Base-by-base conservation (phyloP, 768 basidiomycete genomes). In the Phallus indusiatus region DNA sequence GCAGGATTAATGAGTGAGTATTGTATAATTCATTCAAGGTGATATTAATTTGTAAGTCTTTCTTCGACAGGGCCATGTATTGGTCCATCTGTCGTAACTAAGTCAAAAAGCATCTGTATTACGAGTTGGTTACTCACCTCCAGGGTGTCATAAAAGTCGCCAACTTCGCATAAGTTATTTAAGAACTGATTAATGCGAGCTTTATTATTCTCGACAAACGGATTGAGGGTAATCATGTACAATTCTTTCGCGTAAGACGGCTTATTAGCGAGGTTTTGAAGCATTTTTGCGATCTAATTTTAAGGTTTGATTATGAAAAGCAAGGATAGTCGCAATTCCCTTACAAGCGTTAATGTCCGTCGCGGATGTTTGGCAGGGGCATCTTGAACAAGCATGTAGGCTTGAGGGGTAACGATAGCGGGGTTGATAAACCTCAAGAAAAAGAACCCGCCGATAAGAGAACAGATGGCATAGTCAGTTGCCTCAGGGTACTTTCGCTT, bases 351-450 rank as follows among this genome's bases (percentile, higher is more conserved):
- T 68, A 99, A 76, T 10, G 96, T 99, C 67, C 96, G 84, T 54
- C 96, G 80, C 24, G 96, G 96, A 70, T 98, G 95, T 71, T 97
- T 98, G 10, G 96, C 95, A 0, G 96, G 96, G 14, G 95, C 90
- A 53, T 90, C 91, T 69, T 98, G 94, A 28, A 99, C 96, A 53
- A 99, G 82, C 96, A 99, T 99, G 71, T 98, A 99, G 33, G 96
- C 96, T 70, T 99, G 96, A 0, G 96, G 96, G 0, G 96, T 99
- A 62, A 99, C 96, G 58, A 99, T 92, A 1, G 96, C 96, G 1
- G 96, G 96, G 67, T 99, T 99, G 76, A 99, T 98, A 75, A 99
- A 99, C 18, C 96, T 90, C 62, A 99, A 84, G 81, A 99, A 99
- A 82, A 99, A 99, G 77, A 99, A 99, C 10, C 96, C 96, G 53